Percentiles rank a stretch among this genome's conserved stretches.
Conservation (phyloP, 2,329 filamentous ascomycete species). For the Colletotrichum filicis region DNA sequence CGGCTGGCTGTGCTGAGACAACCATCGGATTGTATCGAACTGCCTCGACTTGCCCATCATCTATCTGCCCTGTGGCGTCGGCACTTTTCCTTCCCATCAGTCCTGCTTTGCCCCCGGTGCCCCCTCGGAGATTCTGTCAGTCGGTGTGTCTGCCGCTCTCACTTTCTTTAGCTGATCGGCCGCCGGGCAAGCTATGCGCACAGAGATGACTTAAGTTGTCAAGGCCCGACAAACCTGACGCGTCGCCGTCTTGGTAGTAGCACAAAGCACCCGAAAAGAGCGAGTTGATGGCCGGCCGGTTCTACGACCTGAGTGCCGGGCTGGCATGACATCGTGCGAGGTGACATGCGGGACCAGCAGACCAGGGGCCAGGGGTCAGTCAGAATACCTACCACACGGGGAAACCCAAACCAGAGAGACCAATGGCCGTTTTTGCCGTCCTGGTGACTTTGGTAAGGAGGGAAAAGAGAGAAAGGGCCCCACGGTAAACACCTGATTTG, state of each 20-base stretch:
- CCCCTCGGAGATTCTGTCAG: background rate
- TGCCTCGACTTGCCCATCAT: background rate
- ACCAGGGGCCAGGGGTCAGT: background rate
- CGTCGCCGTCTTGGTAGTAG: constrained; percentile 1
- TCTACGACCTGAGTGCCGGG: constrained; percentile 9
- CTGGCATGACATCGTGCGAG: constrained; percentile 17
- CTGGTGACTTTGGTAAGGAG: background rate
- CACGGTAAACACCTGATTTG: constrained; percentile 4
- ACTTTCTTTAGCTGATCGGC: background rate
- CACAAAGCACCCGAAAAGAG: background rate
- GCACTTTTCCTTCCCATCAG: background rate
- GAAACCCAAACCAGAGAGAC: too few species aligned
- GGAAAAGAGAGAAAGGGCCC: background rate
- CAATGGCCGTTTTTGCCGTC: too few species aligned
- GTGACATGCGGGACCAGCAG: constrained; percentile 1
- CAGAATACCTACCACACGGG: background rate
- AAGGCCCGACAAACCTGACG: background rate
- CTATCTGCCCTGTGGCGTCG: background rate
- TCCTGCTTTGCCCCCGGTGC: background rate
- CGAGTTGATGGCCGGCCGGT: background rate
- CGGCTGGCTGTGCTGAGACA: constrained; percentile 13
- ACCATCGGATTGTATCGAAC: background rate
- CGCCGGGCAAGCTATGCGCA: background rate
- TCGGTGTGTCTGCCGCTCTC: background rate
- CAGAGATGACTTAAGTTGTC: too few species aligned